Conservation (phyloP, 73 alveolate species). For the Paramecium sexaurelia region DNA sequence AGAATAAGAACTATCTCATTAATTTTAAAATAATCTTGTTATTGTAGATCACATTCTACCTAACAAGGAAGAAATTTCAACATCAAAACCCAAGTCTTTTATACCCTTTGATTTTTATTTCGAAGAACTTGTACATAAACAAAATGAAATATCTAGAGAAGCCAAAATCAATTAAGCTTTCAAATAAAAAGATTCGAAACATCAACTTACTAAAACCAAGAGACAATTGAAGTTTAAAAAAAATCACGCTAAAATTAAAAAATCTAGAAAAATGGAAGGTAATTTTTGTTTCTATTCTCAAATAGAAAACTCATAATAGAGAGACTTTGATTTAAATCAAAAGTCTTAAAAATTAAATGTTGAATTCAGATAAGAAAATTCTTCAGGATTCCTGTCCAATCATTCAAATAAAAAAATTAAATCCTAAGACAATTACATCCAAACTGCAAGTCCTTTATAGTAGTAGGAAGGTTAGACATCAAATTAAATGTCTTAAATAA, state of each 20-base stretch:
- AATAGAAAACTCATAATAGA: neutral
- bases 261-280: constrained; percentile 12
- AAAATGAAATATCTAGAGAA: neutral
- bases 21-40: neutral
- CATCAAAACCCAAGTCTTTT: neutral
- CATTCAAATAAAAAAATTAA: neutral
- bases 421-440: neutral
- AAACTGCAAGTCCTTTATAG: neutral
- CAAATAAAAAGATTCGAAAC: neutral
- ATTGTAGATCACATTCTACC: neutral
- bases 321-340: neutral
- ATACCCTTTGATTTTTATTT: neutral
- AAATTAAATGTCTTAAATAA: neutral
- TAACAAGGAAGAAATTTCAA: neutral
- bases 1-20: neutral
- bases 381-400: neutral
- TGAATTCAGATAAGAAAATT: neutral
- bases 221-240: neutral
- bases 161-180: neutral
- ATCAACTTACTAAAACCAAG: neutral
- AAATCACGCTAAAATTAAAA: constrained; percentile 15
- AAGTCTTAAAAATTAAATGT: neutral
- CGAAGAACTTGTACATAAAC: neutral
- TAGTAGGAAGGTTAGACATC: neutral
- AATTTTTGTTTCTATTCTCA: neutral